Base-by-base conservation (phyloP, 768 basidiomycete genomes). In the Tremella mesenterica region DNA sequence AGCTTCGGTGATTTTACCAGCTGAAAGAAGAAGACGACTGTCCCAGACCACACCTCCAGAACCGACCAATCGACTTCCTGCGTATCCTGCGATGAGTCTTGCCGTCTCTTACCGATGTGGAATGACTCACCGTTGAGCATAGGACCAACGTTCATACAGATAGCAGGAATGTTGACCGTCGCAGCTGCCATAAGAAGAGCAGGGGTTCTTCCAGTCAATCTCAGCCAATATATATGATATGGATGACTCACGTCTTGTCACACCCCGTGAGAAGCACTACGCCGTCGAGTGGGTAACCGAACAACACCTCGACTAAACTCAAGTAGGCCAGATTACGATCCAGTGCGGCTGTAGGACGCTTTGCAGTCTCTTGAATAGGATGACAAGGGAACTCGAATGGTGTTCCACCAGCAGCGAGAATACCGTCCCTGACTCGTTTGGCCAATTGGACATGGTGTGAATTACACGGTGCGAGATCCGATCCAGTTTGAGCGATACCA, bases 311-410 rank as follows among this genome's bases (percentile, higher is more conserved):
- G 1, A 71, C 69, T 18, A 73, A 44, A 10, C 54, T 53, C 21
- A 73, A 59, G 52, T 73, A 73, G 7, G 65, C 57, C 51, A 73
- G 41, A 50, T 73, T 73, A 18, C 71, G 44, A 49, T 72, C 71
- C 31, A 72, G 51, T 45, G 60, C 63, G 12, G 69, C 71, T 6
- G 71, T 73, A 9, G 71, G 71, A 29, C 71, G 48, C 48, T 73
- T 73, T 2, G 63, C 62, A 7, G 71, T 69, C 48, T 73, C 71
- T 51, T 73, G 71, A 34, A 73, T 73, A 1, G 71, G 71, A 52
- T 73, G 71, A 63, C 69, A 71, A 18, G 71, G 71, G 61, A 73
- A 73, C 44, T 73, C 71, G 30, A 73, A 57, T 0, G 71, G 71
- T 23, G 71, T 73, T 10, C 69, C 71, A n/a, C 71, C 71, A 4